Conservation (phyloP, 345 rosid species). For the Carallia brachiata region DNA sequence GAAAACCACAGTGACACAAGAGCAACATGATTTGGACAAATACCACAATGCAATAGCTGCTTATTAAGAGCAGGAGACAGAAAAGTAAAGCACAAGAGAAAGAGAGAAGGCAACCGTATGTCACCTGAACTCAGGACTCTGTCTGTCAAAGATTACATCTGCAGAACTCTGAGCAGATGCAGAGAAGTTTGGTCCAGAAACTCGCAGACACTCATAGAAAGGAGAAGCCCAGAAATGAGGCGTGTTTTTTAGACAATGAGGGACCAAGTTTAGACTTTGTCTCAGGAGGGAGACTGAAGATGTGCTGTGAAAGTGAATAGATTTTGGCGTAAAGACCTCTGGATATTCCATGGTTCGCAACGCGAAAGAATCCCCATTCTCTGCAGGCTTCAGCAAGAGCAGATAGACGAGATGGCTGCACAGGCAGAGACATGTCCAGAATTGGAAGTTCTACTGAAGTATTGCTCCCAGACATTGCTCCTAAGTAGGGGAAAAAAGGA, state of each 20-base stretch:
- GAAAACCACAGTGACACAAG: neutral
- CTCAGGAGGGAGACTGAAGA: conserved; percentile 32
- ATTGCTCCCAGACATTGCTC: conserved; percentile 16
- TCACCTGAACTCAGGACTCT: conserved; percentile 34
- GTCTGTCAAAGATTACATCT: conserved; percentile 11
- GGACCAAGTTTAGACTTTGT: conserved; percentile 38
- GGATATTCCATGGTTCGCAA: conserved; percentile 39
- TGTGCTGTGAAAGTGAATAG: conserved; percentile 17
- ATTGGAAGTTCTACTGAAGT: conserved; percentile 30
- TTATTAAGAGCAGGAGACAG: neutral
- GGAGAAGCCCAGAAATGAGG: conserved; percentile 46
- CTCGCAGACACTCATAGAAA: conserved; percentile 40
- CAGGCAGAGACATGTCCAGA: conserved; percentile 34
- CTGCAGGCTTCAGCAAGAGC: conserved; percentile 34
- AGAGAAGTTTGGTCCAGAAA: conserved; percentile 36
- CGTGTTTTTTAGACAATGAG: conserved; percentile 24
- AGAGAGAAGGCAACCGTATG: neutral
- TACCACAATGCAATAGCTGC: neutral
- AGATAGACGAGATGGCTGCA: conserved; percentile 15
- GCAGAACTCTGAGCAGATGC: conserved; percentile 38
- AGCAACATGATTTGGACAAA: neutral
- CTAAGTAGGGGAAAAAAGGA: neutral
- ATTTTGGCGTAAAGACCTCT: conserved; percentile 30
- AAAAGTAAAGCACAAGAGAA: neutral
- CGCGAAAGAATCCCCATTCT: conserved; percentile 44